These are phyloP conservation scores for Fragaria vesca DNA, from an alignment of 306 rosid genomes.

Conservation along the genomic window DNA sequence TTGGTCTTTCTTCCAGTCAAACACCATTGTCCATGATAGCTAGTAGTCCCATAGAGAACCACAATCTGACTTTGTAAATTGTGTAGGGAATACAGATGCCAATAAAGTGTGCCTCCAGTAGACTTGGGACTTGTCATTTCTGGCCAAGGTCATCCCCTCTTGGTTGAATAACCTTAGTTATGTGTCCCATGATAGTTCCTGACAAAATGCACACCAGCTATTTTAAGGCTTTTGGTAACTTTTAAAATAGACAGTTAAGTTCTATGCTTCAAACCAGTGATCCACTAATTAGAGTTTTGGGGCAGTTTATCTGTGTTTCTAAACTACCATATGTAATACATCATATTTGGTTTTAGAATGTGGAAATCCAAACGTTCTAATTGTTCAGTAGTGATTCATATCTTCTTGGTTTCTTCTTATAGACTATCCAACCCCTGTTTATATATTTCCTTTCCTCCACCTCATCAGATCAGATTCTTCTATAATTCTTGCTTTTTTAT, in stretches of 20 bases:
- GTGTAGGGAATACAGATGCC: neutral
- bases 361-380: neutral
- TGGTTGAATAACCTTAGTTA: neutral
- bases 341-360: neutral
- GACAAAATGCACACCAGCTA: neutral
- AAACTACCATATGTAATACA: too few relatives aligned
- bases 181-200: neutral
- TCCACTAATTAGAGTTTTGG: neutral
- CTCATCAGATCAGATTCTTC: neutral
- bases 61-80: neutral
- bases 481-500: neutral
- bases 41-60: neutral
- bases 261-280: neutral
- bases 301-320: neutral
- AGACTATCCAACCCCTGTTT: neutral
- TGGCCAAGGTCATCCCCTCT: neutral
- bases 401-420: slow-evolving; percentile 3
- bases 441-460: neutral
- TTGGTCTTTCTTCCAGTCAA: neutral
- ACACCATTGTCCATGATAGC: neutral
- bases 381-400: neutral
- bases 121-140: neutral
- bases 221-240: neutral
- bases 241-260: neutral
- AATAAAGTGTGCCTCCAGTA: neutral